A percentile compares a stretch with the other conserved stretches of the same genome.
Conservation (phyloP, 108 stramenopile species). For the Schizochytrium sp. region DNA sequence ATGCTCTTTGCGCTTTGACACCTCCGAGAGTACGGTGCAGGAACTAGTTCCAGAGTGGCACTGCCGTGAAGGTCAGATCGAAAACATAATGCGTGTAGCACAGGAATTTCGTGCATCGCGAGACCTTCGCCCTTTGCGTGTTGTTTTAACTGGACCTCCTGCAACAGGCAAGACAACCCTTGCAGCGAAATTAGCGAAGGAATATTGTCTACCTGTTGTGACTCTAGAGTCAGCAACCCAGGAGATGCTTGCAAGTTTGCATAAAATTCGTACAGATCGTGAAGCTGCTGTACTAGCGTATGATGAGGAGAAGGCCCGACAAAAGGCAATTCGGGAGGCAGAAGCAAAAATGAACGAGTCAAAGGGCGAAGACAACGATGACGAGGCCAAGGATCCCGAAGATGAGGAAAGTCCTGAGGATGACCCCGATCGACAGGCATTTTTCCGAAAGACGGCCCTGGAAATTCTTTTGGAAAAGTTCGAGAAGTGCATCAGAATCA, state of each 20-base stretch:
- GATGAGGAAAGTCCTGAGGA: conserved; percentile 45
- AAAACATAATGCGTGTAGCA: neutral
- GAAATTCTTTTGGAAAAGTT: conserved; percentile 5
- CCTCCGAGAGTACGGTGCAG: conserved; percentile 35
- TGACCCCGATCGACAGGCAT: conserved; percentile 4
- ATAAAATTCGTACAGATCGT: neutral
- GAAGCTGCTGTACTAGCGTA: conserved; percentile 36
- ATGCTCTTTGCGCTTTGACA: conserved; percentile 26
- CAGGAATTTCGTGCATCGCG: conserved; percentile 16
- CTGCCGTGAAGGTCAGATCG: conserved; percentile 29
- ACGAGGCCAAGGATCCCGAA: neutral
- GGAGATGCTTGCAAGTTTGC: neutral
- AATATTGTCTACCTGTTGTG: conserved; percentile 26
- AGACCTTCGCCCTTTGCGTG: conserved; percentile 38
- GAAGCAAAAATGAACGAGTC: neutral
- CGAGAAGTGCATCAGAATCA: neutral
- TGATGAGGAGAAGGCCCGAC: conserved; percentile 54
- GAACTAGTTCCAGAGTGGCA: conserved; percentile 41
- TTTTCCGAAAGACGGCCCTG: neutral
- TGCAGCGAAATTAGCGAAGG: neutral
- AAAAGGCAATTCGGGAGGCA: neutral
- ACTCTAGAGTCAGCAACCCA: neutral
- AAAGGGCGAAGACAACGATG: neutral
- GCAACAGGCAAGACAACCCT: neutral
- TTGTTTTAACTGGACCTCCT: conserved; percentile 31